Percentiles rank a stretch among this genome's conserved stretches.
phyloP scores from a whole-genome alignment of 2,329 filamentous ascomycete genomes.

The Aspergillus eucalypticola region DNA sequence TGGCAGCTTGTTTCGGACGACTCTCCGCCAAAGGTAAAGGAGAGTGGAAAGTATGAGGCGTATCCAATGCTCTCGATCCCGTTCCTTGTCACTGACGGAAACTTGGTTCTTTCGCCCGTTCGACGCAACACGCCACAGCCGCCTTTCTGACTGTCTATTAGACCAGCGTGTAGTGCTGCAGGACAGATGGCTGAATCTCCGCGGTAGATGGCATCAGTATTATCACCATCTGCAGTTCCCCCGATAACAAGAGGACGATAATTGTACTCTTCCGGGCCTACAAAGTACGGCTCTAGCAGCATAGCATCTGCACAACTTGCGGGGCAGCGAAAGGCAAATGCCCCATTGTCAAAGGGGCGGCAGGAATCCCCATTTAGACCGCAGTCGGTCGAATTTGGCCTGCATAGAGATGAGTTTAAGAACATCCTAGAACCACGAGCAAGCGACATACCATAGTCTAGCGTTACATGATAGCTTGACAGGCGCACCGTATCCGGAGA shows the following conservation, averaged over 20 bases:
- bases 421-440: neutral
- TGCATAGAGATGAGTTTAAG: constrained; percentile 14
- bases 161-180: constrained; percentile 60
- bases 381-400: constrained; percentile 47
- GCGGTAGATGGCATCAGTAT: constrained; percentile 53
- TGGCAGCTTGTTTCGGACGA: constrained; percentile 39
- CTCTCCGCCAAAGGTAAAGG: constrained; percentile 55
- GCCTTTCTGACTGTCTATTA: constrained; percentile 55
- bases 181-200: constrained; percentile 63
- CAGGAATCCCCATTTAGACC: constrained; percentile 59
- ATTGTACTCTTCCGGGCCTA: constrained; percentile 57
- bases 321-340: constrained; percentile 60
- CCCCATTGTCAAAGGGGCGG: constrained; percentile 56
- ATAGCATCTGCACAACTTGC: constrained; percentile 56
- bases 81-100: constrained; percentile 48
- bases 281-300: constrained; percentile 56
- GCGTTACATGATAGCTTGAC: constrained; percentile 38
- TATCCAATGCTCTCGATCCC: constrained; percentile 57
- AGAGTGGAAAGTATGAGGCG: constrained; percentile 58
- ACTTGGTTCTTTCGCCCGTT: constrained; percentile 53
- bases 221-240: constrained; percentile 46
- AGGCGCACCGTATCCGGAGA: constrained; percentile 36
- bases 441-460: constrained; percentile 41
- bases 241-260: constrained; percentile 59
- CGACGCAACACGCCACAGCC: constrained; percentile 59